Evolutionary conservation across 495 filamentous ascomycete species (phyloP), one percentile per base, ranked within the genome.

Genomic region (Hypoxylon perforatum): DNA sequence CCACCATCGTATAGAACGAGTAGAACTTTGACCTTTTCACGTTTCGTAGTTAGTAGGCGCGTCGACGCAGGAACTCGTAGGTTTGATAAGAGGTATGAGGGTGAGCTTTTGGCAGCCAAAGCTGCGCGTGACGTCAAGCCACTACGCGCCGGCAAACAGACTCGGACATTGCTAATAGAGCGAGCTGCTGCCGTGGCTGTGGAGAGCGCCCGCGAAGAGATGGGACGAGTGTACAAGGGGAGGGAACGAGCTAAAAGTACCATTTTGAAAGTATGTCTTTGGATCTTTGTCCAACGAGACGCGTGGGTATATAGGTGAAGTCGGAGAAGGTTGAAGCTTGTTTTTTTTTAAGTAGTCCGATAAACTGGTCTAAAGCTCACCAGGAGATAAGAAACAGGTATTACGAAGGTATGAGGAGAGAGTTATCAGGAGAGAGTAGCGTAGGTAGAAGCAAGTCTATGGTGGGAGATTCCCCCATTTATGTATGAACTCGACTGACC

Each of bases 21-120:
- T 54, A 86, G 79, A 64, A 86, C 84, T 74, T 86, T 86, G 76
- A 84, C 82, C 82, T 84, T 77, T 83, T 82, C 77, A 75, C 77
- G 80, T 69, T 63, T 50, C 44, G 75, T 78, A 49, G 81, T 83
- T 72, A 83, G 81, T 76, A 79, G 56, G 56, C 78, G 80, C 12
- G 69, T 64, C 57, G 63, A 70, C 59, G 59, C 59, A 21, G 67
- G 67, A 45, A 61, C 45, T 61, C 61, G 58, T 25, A 58, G 17
- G 35, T 44, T 46, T 49, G 25, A 30, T 45, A 47, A 60, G 15
- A 63, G 39, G 30, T 42, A 9, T 38, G 63, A 54, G 58, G 61
- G 19, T 36, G 62, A 64, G 60, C 69, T 75, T 73, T 70, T 73
- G 48, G 53, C 65, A 53, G 60, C 57, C 38, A 42, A 63, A 45